Evolutionary conservation across 176 grass and related monocot genomes (phyloP).

Genomic region (Poa annua): DNA sequence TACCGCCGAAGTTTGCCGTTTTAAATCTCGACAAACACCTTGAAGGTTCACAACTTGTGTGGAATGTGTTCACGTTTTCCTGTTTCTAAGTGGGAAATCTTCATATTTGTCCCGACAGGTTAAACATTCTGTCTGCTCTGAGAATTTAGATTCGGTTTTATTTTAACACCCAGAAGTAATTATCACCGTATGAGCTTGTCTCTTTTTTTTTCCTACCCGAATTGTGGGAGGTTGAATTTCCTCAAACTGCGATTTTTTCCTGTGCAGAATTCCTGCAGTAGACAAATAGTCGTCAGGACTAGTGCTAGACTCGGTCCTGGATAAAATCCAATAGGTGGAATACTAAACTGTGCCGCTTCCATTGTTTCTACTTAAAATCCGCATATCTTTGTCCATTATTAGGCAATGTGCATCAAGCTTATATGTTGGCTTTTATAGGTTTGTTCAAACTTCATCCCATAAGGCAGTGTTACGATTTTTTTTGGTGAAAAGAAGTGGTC

Average conservation of each 20-base stretch:
- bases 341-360: background rate
- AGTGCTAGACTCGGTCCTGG: background rate
- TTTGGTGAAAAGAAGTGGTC: background rate
- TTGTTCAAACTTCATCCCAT: background rate
- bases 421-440: background rate
- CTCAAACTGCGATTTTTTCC: background rate
- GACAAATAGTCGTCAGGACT: background rate
- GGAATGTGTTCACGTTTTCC: background rate
- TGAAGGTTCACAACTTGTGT: background rate
- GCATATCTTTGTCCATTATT: background rate
- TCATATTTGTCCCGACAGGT: background rate
- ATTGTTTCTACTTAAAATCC: background rate
- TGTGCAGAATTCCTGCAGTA: background rate
- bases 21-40: background rate
- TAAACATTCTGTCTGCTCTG: too few relatives aligned
- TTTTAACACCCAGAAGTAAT: too few relatives aligned
- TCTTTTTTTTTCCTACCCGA: background rate
- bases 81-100: background rate
- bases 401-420: background rate
- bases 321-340: background rate
- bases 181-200: too few relatives aligned
- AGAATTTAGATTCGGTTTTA: too few relatives aligned
- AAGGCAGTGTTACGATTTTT: background rate
- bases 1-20: background rate
- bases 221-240: background rate